These are phyloP conservation scores for Candida schatavii DNA, from an alignment of 805 yeast species.

Conservation along the genomic window DNA sequence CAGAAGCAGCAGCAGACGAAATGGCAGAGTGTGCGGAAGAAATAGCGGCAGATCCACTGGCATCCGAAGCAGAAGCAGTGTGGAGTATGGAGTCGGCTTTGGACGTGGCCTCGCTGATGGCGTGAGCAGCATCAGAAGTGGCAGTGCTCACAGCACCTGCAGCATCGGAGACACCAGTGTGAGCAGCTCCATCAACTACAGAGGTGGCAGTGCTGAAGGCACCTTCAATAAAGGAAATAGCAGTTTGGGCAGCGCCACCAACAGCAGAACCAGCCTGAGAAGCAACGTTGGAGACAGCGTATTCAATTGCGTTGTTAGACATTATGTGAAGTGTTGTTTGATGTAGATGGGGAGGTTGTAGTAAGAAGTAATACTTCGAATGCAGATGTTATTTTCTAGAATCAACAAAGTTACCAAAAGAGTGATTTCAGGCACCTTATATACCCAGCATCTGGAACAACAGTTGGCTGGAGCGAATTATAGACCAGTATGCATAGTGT, in stretches of 20 bases:
- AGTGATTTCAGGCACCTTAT: neutral
- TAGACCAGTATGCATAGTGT: neutral
- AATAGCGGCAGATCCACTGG: slow-evolving; percentile 11
- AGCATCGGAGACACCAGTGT: slow-evolving; percentile 15
- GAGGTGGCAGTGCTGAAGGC: slow-evolving; percentile 11
- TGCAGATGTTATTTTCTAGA: too few relatives aligned
- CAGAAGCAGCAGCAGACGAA: slow-evolving; percentile 10
- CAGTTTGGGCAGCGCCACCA: slow-evolving; percentile 12
- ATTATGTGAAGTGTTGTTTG: slow-evolving; percentile 9
- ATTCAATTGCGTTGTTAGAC: slow-evolving; percentile 30
- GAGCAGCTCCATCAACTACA: slow-evolving; percentile 9
- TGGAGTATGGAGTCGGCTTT: slow-evolving; percentile 14
- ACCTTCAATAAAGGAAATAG: slow-evolving; percentile 12
- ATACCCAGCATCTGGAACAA: neutral
- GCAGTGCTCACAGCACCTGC: slow-evolving; percentile 12
- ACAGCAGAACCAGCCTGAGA: slow-evolving; percentile 10
- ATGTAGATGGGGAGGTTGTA: too few relatives aligned
- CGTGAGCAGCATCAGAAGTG: slow-evolving; percentile 8
- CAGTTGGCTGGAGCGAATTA: neutral
- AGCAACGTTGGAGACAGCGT: slow-evolving; percentile 12
- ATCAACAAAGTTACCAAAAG: too few relatives aligned
- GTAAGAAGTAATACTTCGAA: too few relatives aligned
- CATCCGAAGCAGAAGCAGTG: slow-evolving; percentile 14
- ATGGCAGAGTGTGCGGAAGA: slow-evolving; percentile 12
- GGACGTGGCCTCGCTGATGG: slow-evolving; percentile 9